Conservation (phyloP, 768 basidiomycete species). For the Tulasnella sp. region DNA sequence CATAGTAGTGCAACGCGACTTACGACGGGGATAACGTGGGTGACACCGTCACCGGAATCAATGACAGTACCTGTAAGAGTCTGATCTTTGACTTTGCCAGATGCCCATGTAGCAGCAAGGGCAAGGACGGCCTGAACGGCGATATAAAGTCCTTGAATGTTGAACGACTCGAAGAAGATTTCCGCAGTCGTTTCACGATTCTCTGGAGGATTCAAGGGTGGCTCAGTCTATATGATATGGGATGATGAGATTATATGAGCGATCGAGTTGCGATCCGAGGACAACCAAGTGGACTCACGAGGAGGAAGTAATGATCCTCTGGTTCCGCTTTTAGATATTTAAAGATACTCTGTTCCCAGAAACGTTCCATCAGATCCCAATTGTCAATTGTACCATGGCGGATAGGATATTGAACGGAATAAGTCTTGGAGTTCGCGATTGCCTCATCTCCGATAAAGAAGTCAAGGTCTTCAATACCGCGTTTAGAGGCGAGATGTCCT, state of each 20-base stretch:
- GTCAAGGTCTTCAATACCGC: slow-evolving; percentile 96
- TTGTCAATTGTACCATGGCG: slow-evolving; percentile 96
- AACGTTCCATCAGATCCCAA: slow-evolving; percentile 97
- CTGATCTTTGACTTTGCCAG: slow-evolving; percentile 75
- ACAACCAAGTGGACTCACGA: slow-evolving; percentile 42
- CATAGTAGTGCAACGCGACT: neutral
- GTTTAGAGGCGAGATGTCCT: slow-evolving; percentile 85
- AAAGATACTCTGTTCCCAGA: slow-evolving; percentile 99
- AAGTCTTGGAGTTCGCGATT: slow-evolving; percentile 89
- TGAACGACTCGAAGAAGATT: slow-evolving; percentile 99
- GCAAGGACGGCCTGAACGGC: slow-evolving; percentile 98
- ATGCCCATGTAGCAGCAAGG: slow-evolving; percentile 94
- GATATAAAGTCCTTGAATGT: slow-evolving; percentile 96
- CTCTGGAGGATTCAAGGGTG: slow-evolving; percentile 94
- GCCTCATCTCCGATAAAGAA: slow-evolving; percentile 99
- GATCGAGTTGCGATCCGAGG: neutral
- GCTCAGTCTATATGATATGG: slow-evolving; percentile 64
- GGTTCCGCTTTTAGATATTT: slow-evolving; percentile 97
- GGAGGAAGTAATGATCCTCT: slow-evolving; percentile 95
- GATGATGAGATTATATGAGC: neutral
- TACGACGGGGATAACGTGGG: slow-evolving; percentile 79
- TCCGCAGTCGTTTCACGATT: slow-evolving; percentile 98
- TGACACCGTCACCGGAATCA: slow-evolving; percentile 98
- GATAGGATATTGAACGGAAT: slow-evolving; percentile 92
- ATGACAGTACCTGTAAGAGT: slow-evolving; percentile 95